phyloP scores from a whole-genome alignment of 257 asterid species.

The Nicotiana tabacum region DNA sequence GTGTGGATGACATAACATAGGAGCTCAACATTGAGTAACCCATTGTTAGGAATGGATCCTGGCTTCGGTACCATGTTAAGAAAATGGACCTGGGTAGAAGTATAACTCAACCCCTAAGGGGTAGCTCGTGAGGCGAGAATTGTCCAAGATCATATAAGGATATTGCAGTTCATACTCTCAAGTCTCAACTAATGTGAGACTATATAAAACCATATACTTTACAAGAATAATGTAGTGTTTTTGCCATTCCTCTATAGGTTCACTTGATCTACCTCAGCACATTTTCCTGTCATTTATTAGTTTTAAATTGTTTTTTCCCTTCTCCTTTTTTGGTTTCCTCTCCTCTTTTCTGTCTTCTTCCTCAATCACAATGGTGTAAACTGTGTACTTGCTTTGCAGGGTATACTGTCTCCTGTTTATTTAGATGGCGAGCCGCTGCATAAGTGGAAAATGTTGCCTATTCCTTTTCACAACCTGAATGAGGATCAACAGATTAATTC shows the following conservation, averaged over 20 bases:
- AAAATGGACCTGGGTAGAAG: too few species aligned
- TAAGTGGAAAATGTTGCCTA: constrained; percentile 72
- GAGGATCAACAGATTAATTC: constrained; percentile 39
- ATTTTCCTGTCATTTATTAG: background rate
- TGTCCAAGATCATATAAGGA: too few species aligned
- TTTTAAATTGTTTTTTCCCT: background rate
- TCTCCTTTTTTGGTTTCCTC: background rate
- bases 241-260: background rate
- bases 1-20: background rate
- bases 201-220: too few species aligned
- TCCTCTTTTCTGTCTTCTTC: background rate
- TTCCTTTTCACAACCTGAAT: constrained; percentile 56
- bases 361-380: background rate
- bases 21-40: too few species aligned
- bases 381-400: constrained; percentile 46
- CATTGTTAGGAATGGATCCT: too few species aligned
- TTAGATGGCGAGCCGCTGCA: constrained; percentile 50
- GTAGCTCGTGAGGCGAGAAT: too few species aligned
- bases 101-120: too few species aligned
- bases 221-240: background rate
- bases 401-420: constrained; percentile 75
- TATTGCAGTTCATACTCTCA: too few species aligned
- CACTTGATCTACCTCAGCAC: background rate
- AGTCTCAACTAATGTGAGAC: too few species aligned
- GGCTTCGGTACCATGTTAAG: too few species aligned